Conservation (phyloP, 306 rosid species). For the Acacia melanoxylon region DNA sequence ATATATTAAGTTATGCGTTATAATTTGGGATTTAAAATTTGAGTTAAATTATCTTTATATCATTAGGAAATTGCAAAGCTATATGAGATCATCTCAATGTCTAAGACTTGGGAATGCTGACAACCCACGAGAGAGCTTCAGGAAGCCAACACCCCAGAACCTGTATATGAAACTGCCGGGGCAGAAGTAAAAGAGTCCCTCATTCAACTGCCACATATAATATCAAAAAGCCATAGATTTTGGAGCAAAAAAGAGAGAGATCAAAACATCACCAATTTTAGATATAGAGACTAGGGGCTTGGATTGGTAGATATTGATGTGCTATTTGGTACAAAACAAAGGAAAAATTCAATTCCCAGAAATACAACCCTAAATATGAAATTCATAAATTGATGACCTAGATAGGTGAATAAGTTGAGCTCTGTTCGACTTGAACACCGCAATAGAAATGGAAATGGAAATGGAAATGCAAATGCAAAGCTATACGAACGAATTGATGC, state of each 20-base stretch:
- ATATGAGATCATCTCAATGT: no score
- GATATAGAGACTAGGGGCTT: background rate
- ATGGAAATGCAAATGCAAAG: no score
- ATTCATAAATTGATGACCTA: background rate
- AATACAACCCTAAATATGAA: background rate
- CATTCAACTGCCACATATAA: background rate
- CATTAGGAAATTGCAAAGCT: no score
- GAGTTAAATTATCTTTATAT: no score
- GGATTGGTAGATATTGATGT: background rate
- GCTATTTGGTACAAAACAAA: background rate
- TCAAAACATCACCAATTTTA: background rate
- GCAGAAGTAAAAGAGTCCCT: background rate
- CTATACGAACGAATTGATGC: no score
- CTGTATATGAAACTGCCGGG: background rate
- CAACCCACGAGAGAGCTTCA: no score
- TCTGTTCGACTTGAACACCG: background rate
- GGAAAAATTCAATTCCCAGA: slow-evolving; percentile 2
- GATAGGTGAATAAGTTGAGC: background rate
- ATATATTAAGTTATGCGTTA: no score
- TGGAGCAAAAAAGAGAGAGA: background rate
- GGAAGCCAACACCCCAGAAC: no score
- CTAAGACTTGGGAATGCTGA: no score
- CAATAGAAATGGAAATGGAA: no score
- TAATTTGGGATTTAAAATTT: no score
- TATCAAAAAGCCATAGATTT: background rate